Base-by-base conservation (phyloP, 257 asterid species). In the Galeopsis tetrahit region DNA sequence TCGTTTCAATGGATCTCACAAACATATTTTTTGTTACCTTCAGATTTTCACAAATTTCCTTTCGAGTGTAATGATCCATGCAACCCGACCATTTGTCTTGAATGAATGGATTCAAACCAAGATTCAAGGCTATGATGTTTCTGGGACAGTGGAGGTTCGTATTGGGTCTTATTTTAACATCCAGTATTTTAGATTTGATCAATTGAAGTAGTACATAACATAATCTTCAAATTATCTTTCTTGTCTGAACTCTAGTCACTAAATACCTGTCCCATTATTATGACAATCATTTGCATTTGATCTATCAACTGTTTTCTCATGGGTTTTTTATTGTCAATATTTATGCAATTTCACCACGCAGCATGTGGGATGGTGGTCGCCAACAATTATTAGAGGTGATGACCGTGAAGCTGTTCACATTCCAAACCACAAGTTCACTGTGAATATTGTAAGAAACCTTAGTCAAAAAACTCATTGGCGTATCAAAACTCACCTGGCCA, bases 341-440 rank as follows among this genome's bases (percentile, higher is more conserved):
- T 82, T 61, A 15, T 63, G 75, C 39, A 32, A 71, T 70, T 72
- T 69, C 60, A 72, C 31, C 55, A 64, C 68, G 70, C 79, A 92
- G 98, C 96, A 88, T 69, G 96, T 90, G 78, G 98, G 98, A 44
- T 92, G 98, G 98, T 92, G 98, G 98, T 92, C 98, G 28, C 98
- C 94, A 34, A 90, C 98, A 61, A 82, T 92, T 78, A 74, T 92
- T 67, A 85, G 98, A 85, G 97, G 91, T n/a, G 98, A 92, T 64
- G 92, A 92, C 77, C 97, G 98, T 65, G 98, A 92, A 85, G 98
- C 98, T 60, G 85, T 92, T 74, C 93, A 92, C 86, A 87, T 92
- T 75, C 98, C 98, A 60, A 92, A 92, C 85, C 96, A 92, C 84
- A 88, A 92, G 84, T 92, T 92, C 65, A 92, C 96, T 9, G 83